phyloP scores from a whole-genome alignment of 2,329 filamentous ascomycete species.

The Venturia aucupariae region DNA sequence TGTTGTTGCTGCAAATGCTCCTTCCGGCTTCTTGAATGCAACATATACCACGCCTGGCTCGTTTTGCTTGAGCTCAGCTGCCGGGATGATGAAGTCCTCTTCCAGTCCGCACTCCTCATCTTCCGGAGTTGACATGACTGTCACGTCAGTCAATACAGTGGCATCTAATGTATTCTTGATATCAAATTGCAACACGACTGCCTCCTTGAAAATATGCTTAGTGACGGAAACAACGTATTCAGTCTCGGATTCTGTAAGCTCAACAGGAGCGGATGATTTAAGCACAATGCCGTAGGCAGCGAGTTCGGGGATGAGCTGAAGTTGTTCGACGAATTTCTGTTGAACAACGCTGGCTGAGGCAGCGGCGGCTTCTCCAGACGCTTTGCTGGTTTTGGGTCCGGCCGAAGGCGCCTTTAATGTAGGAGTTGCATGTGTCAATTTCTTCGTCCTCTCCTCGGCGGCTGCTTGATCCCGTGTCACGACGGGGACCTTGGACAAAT shows the following conservation, averaged over 20 bases:
- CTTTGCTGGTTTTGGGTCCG: conserved; percentile 62
- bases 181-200: conserved; percentile 86
- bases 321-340: conserved; percentile 80
- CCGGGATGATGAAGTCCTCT: conserved; percentile 90
- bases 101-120: conserved; percentile 60
- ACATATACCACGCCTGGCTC: conserved; percentile 92
- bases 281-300: conserved; percentile 81
- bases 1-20: conserved; percentile 67
- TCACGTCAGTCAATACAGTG: conserved; percentile 83
- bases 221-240: conserved; percentile 91
- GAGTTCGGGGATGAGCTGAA: conserved; percentile 84
- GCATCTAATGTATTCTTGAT: conserved; percentile 94
- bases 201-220: conserved; percentile 97
- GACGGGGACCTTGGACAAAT: conserved; percentile 81
- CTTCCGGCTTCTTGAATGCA: conserved; percentile 76
- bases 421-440: conserved; percentile 84
- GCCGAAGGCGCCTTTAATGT: conserved; percentile 88
- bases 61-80: conserved; percentile 70
- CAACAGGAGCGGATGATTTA: conserved; percentile 78
- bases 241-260: conserved; percentile 93
- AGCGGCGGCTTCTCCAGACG: conserved; percentile 61
- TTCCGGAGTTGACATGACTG: conserved; percentile 69
- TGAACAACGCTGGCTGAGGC: conserved; percentile 70
- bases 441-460: conserved; percentile 93
- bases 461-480: conserved; percentile 94